Evolutionary conservation across 2,329 filamentous ascomycete genomes (phyloP), one percentile per base, ranked within the genome.

Genomic region (Colletotrichum orbiculare): DNA sequence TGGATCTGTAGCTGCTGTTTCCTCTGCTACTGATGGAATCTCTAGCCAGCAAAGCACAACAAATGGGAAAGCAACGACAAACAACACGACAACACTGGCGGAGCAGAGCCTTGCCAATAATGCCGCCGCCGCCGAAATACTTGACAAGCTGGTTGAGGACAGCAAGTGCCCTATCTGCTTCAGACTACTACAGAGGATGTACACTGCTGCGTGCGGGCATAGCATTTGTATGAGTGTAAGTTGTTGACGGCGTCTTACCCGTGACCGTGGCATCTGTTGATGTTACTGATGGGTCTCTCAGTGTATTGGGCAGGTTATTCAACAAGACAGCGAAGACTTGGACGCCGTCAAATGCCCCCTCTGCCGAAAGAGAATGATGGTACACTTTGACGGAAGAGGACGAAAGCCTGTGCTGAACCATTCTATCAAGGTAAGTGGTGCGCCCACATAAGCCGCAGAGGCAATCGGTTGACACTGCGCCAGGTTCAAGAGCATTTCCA

Each of bases 161-260:
- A 60, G 41, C 10, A 12, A 35, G 34, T 60, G 56, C 13, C 15
- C 6, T 11, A 53, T 60, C 11, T 60, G 56, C 56, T 53, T 33
- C 25, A 13, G 9, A 6, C n/a, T 49, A 17, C 35, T 52, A 9
- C 25, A 50, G 2, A 60, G 34, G 6, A 60, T 60, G 56, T 49
- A 53, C 48, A 37, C 39, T 5, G 13, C 33, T 1, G 9, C 34
- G 3, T 60, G 56, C 34, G 56, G 56, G 4, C 56, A 60, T 33
- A 60, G 41, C 34, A 25, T 25, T 17, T 60, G 56, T 37, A 39
- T 43, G 34, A 35, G 39, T 6, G 38, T 41, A 41, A 9, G 38
- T 41, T 41, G 9, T 25, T 25, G 25, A 25, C 25, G 25, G 25
- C 2, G 25, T 25, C 25, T 25, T 25, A 25, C 25, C 25, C 3